Conservation (phyloP, 306 rosid genomes). For the Gleditsia sinensis region DNA sequence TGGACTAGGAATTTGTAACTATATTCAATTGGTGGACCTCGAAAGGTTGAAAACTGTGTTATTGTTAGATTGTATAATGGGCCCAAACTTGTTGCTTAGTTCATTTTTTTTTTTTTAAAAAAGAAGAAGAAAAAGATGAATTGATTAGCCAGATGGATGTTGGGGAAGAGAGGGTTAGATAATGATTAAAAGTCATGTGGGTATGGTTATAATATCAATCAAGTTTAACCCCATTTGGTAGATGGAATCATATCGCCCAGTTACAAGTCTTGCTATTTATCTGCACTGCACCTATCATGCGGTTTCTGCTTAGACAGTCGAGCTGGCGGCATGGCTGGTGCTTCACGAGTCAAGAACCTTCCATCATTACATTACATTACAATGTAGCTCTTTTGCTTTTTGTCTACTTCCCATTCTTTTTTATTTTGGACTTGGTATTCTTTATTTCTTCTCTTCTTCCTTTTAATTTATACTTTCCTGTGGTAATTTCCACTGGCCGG, state of each 20-base stretch:
- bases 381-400: neutral
- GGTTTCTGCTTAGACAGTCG: constrained; percentile 31
- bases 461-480: neutral
- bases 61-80: too few species aligned
- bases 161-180: constrained; percentile 23
- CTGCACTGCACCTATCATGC: neutral
- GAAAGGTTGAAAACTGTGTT: too few species aligned
- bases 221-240: constrained; percentile 28
- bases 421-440: too few species aligned
- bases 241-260: constrained; percentile 29
- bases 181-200: constrained; percentile 47
- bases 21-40: too few species aligned
- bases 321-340: constrained; percentile 1
- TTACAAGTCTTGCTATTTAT: neutral
- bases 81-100: neutral
- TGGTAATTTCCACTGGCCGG: too few species aligned
- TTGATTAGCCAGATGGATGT: neutral
- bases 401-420: neutral
- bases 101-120: too few species aligned
- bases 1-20: neutral
- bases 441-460: neutral
- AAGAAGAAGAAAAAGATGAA: neutral
- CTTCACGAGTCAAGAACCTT: constrained; percentile 30
- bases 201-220: constrained; percentile 26
- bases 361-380: constrained; percentile 8